Evolutionary conservation across 192 early-diverging fungal genomes (phyloP), one percentile per base, ranked within the genome.

Genomic region (Chytriomyces sp.): DNA sequence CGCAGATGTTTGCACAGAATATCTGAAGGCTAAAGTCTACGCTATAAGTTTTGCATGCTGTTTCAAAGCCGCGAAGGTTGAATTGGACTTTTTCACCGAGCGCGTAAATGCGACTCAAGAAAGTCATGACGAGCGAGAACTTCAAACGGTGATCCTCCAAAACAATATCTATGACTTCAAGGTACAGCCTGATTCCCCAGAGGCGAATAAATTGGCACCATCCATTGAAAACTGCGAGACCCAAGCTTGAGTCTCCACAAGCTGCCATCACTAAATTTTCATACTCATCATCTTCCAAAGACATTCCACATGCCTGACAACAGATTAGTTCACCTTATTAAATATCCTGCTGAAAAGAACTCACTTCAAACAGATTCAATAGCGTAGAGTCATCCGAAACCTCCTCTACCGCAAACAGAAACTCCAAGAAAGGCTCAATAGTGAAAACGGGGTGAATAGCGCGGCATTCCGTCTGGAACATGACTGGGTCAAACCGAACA

Each of bases 161-260:
- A 56, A 64, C 55, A 14, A 5, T 33, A 28, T 65, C 73, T 40
- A 74, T 66, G 5, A 33, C 28, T 19, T 65, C 62, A 31, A 56
- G 44, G 63, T 64, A 74, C 33, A 54, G 34, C 4, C 59, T 54
- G 30, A 39, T 17, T 22, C 73, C 73, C 61, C 63, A 74, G 7
- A 74, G 4, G 25, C 37, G 41, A 37, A 74, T 30, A 39, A 65
- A 74, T 41, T 66, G 54, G 52, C 73, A 64, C 73, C 73, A 74
- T 19, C 36, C 26, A 19, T 54, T 26, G 53, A 74, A 64, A 38
- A 74, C 37, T 6, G 53, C 26, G 5, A 66, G 7, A 30, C 38
- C 28, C 7, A 17, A 32, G 5, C 34, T 55, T 30, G 44, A 32
- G n/a, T 30, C 44, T 30, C 73, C 73, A 58, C 73, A 74, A 3